A percentile compares a stretch with the other conserved stretches of the same genome.
Conservation (phyloP, 306 rosid genomes). For the Inga oerstediana region DNA sequence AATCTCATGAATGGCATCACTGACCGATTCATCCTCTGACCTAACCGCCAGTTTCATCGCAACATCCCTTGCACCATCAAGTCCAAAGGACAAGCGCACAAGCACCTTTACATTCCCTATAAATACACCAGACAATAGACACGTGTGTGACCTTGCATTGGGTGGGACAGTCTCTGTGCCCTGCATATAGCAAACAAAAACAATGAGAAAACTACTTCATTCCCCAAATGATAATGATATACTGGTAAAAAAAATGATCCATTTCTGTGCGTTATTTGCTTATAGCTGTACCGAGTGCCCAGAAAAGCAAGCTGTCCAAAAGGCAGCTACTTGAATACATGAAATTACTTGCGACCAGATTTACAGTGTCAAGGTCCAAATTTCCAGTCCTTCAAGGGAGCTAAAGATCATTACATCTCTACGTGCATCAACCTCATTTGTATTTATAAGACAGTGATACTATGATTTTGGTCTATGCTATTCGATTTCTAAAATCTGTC, state of each 20-base stretch:
- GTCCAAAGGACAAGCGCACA: slow-evolving; percentile 81
- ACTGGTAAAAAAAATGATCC: neutral
- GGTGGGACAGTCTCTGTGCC: slow-evolving; percentile 83
- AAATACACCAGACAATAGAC: slow-evolving; percentile 82
- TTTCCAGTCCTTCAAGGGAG: neutral
- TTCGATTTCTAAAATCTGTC: neutral
- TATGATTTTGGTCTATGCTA: neutral
- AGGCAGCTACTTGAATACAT: neutral
- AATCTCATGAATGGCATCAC: slow-evolving; percentile 87
- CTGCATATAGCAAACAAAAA: slow-evolving; percentile 50
- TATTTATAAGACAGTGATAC: neutral
- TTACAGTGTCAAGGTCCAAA: neutral
- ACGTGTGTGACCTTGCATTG: slow-evolving; percentile 93
- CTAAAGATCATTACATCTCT: neutral
- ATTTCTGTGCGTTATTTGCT: neutral
- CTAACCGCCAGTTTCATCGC: slow-evolving; percentile 92
- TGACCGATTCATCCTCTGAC: slow-evolving; percentile 74
- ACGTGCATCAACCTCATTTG: neutral
- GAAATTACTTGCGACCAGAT: neutral
- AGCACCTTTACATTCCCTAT: slow-evolving; percentile 84
- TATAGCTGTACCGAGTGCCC: neutral
- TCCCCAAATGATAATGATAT: slow-evolving; percentile 5
- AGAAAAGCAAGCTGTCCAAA: neutral
- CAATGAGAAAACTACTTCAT: slow-evolving; percentile 9
- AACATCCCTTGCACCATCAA: slow-evolving; percentile 88